phyloP scores from a whole-genome alignment of 345 rosid genomes.

The Barbarea vulgaris region DNA sequence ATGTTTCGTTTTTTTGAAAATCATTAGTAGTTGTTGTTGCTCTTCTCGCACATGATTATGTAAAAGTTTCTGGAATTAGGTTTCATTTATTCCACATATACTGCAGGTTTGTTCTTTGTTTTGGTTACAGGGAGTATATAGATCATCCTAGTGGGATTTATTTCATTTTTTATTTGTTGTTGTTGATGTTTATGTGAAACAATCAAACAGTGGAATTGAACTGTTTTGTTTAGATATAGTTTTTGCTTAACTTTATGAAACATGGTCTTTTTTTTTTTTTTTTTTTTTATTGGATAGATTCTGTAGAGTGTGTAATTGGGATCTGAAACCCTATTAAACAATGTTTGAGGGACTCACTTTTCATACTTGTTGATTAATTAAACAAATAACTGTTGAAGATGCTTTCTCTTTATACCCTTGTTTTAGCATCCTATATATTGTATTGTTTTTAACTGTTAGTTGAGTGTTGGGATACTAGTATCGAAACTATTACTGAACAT shows the following conservation, averaged over 20 bases:
- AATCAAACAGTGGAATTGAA: not conserved
- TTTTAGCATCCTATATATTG: conserved; percentile 1
- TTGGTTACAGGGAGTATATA: not conserved
- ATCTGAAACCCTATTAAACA: conserved; percentile 36
- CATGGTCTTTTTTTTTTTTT: not conserved
- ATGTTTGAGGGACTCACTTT: conserved; percentile 22
- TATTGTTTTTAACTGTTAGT: conserved; percentile 31
- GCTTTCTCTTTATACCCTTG: conserved; percentile 15
- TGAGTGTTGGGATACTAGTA: not conserved
- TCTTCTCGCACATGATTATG: not conserved
- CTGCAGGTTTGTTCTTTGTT: conserved; percentile 7
- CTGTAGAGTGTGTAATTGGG: conserved; percentile 35
- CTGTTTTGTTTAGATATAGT: not conserved
- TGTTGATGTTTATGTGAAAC: conserved; percentile 15
- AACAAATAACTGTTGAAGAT: conserved; percentile 16
- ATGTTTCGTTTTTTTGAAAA: not conserved
- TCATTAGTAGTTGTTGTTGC: not conserved
- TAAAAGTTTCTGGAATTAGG: conserved; percentile 1
- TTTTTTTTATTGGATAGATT: conserved; percentile 11
- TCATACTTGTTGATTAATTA: conserved; percentile 17
- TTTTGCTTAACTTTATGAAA: conserved; percentile 11
- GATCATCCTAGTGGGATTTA: not conserved
- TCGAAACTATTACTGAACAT: not conserved
- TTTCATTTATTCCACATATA: not conserved
- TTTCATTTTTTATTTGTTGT: not conserved